Base-by-base conservation (phyloP, 495 filamentous ascomycete species). In the Trichoderma erinaceum region DNA sequence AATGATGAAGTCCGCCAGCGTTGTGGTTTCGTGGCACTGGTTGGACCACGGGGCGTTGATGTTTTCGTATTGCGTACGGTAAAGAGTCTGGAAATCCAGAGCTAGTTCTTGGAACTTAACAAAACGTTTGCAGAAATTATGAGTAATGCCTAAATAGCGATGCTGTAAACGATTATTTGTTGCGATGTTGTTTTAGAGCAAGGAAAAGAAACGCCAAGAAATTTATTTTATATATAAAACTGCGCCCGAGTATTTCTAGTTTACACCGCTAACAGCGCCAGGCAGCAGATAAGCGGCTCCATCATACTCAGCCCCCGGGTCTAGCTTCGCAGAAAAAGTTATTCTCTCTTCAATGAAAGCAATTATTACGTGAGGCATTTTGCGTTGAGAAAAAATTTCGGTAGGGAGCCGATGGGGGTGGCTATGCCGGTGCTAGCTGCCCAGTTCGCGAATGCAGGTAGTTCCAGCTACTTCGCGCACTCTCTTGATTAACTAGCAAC, bases 291-390 rank as follows among this genome's bases (percentile, higher is more conserved):
- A 56, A 25, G 18, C 50, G n/a, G 50, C 50, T 10, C n/a, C n/a
- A 7, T 52, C n/a, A 6, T 15, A 52, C 10, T n/a, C 16, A 8
- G n/a, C n/a, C 50, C n/a, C 21, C 48, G n/a, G 18, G 48, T 56
- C 50, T 56, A 56, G 50, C 16, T 38, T 16, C 18, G 0, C n/a
- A 56, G 29, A 29, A 21, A 56, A 23, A 56, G 25, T 56, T 56
- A 4, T 23, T 25, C 25, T 25, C 44, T 11, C 4, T n/a, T 48
- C 7, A 2, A 48, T n/a, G 0, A 12, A 3, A 25, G 50, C 16
- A n/a, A 56, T 21, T 23, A 56, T 21, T 56, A 25, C n/a, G n/a
- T 56, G 50, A 56, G 50, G 50, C n/a, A 56, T 56, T 56, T 56
- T n/a, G 50, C 7, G 32, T 6, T 35, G 21, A 8, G 11, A 5